Evolutionary conservation across 2,329 filamentous ascomycete genomes (phyloP).

Genomic region (Byssochlamys sp.): DNA sequence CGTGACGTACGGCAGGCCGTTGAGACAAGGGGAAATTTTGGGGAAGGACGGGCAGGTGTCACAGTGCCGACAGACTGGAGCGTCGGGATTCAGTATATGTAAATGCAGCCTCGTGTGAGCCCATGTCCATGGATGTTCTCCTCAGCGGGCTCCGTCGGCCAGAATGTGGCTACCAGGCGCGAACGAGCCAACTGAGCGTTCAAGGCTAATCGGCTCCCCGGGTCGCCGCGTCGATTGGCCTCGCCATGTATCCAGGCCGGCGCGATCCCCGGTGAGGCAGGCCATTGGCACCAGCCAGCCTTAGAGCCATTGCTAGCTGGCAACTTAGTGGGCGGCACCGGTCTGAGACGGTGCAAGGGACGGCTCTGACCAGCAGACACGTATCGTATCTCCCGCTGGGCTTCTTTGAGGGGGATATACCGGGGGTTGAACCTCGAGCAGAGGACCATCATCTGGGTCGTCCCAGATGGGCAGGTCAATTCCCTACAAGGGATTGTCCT

Average conservation of each 20-base stretch:
- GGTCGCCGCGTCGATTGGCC: not conserved
- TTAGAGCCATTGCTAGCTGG: not conserved
- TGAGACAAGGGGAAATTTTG: conserved; percentile 24
- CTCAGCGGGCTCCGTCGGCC: not conserved
- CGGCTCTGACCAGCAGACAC: not conserved
- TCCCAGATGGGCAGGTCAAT: not conserved
- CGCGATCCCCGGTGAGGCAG: not conserved
- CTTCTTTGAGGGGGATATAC: not conserved
- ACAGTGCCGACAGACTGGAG: conserved; percentile 3
- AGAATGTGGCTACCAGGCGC: not conserved
- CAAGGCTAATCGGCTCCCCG: not conserved
- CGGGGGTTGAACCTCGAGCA: not conserved
- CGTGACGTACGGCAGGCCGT: conserved; percentile 19
- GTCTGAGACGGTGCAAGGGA: conserved; percentile 1
- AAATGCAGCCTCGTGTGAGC: conserved; percentile 21
- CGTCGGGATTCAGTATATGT: conserved; percentile 1
- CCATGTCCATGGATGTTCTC: conserved; percentile 10
- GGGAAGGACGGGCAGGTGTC: conserved; percentile 17
- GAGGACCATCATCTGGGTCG: not conserved
- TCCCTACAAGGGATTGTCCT: not conserved
- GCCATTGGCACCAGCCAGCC: not conserved
- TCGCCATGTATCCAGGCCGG: not conserved
- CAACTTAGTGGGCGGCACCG: not conserved
- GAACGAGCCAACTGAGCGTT: not conserved
- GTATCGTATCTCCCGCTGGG: not conserved